These are phyloP conservation scores for Marasmius sp. DNA, from an alignment of 1,284 basidiomycete species.

Conservation along the genomic window DNA sequence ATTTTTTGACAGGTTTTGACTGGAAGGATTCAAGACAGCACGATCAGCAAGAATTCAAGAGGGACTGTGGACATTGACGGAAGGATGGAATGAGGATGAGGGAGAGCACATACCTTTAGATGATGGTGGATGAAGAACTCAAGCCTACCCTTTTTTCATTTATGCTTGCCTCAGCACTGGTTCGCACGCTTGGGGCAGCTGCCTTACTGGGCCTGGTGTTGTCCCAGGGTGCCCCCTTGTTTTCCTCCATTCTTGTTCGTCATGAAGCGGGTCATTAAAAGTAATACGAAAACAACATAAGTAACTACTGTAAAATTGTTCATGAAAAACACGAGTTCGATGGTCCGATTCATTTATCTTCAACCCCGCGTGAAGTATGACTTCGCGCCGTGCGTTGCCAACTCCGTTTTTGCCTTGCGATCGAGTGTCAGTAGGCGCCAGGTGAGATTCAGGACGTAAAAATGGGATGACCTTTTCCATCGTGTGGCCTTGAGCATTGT, in stretches of 20 bases:
- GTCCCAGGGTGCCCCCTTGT: background rate
- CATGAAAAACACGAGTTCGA: constrained; percentile 9
- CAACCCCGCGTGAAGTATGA: constrained; percentile 83
- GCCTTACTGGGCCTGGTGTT: background rate
- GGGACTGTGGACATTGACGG: background rate
- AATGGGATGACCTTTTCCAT: constrained; percentile 68
- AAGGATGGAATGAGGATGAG: background rate
- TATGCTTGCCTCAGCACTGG: background rate
- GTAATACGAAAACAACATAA: constrained; percentile 1
- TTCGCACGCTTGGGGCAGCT: background rate
- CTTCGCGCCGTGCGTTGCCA: constrained; percentile 84
- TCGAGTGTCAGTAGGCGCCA: background rate
- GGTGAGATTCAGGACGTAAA: constrained; percentile 8
- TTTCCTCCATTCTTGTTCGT: background rate
- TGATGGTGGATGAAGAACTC: constrained; percentile 40
- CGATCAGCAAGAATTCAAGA: background rate
- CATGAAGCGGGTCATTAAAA: background rate
- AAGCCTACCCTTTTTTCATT: constrained; percentile 9
- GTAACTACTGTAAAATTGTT: constrained; percentile 2
- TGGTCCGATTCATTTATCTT: constrained; percentile 13
- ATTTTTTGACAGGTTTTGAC: constrained; percentile 55
- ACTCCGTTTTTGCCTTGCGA: constrained; percentile 77
- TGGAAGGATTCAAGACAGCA: background rate
- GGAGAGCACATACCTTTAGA: constrained; percentile 36
- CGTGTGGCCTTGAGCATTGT: constrained; percentile 80